Percentiles rank a stretch among this genome's conserved stretches.
phyloP scores from a whole-genome alignment of 169 alveolate genomes.

The Theileria parva region DNA sequence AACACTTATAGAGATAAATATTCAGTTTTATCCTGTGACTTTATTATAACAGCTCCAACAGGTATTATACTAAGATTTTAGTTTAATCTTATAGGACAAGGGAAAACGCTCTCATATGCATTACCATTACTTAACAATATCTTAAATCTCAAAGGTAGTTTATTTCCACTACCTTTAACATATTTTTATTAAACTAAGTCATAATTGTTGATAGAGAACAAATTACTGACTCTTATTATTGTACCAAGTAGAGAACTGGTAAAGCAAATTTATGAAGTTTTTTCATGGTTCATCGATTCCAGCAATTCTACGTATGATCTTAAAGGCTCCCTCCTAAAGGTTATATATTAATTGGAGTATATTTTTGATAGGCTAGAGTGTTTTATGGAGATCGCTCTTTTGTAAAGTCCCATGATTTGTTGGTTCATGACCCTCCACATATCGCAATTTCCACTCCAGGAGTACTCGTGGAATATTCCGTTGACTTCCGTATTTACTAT shows the following conservation, averaged over 20 bases:
- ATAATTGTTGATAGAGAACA: slow-evolving; percentile 9
- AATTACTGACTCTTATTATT: slow-evolving; percentile 69
- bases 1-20: slow-evolving; percentile 28
- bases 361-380: slow-evolving; percentile 9
- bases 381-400: slow-evolving; percentile 56
- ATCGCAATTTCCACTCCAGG: slow-evolving; percentile 57
- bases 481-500: slow-evolving; percentile 4
- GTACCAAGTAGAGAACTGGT: slow-evolving; percentile 95
- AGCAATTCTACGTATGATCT: slow-evolving; percentile 29
- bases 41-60: slow-evolving; percentile 61
- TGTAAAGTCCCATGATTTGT: slow-evolving; percentile 30
- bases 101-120: slow-evolving; percentile 61
- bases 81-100: slow-evolving; percentile 39
- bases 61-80: slow-evolving; percentile 12
- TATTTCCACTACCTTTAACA: neutral
- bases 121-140: slow-evolving; percentile 54
- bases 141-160: slow-evolving; percentile 32
- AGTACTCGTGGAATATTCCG: slow-evolving; percentile 47
- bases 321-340: slow-evolving; percentile 26
- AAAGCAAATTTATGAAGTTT: slow-evolving; percentile 81
- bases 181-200: too few species aligned
- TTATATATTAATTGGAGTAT: neutral
- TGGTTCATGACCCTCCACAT: slow-evolving; percentile 46
- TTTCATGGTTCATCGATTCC: slow-evolving; percentile 42
- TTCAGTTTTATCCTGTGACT: slow-evolving; percentile 40